phyloP scores from a whole-genome alignment of 1,284 basidiomycete species.

The Puccinia brachypodii region DNA sequence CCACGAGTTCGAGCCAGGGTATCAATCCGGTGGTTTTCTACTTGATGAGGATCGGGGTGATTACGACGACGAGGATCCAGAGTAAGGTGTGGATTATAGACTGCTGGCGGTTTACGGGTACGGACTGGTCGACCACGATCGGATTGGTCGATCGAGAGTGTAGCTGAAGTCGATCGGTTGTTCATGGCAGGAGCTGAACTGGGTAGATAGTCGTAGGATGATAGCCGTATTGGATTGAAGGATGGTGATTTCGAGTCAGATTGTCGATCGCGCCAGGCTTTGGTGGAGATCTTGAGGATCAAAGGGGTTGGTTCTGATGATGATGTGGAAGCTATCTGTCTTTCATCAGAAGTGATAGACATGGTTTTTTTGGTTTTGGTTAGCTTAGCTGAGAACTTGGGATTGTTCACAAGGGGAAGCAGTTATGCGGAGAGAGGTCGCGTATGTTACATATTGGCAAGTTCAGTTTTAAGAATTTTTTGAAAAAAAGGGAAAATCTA shows the following conservation, averaged over 20 bases:
- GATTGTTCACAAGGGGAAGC: no score
- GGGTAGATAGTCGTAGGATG: neutral
- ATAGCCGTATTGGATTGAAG: neutral
- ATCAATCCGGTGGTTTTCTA: neutral
- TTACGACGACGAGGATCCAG: neutral
- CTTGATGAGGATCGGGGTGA: neutral
- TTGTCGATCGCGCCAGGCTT: neutral
- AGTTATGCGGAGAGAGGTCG: no score
- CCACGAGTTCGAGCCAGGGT: slow-evolving; percentile 20
- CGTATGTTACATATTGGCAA: no score
- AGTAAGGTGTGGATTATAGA: neutral
- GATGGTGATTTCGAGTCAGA: neutral
- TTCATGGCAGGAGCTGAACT: neutral
- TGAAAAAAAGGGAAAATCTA: no score
- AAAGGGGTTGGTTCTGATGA: neutral
- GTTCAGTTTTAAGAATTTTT: no score
- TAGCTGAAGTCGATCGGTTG: slow-evolving; percentile 10
- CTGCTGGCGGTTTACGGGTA: slow-evolving; percentile 15
- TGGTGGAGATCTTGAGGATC: neutral
- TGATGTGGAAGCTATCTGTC: neutral
- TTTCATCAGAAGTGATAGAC: neutral
- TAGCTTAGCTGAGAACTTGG: no score
- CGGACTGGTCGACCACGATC: neutral
- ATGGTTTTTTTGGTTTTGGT: no score
- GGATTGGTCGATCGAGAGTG: neutral